Conservation (phyloP, 1,284 basidiomycete species). For the Ganoderma sinense region DNA sequence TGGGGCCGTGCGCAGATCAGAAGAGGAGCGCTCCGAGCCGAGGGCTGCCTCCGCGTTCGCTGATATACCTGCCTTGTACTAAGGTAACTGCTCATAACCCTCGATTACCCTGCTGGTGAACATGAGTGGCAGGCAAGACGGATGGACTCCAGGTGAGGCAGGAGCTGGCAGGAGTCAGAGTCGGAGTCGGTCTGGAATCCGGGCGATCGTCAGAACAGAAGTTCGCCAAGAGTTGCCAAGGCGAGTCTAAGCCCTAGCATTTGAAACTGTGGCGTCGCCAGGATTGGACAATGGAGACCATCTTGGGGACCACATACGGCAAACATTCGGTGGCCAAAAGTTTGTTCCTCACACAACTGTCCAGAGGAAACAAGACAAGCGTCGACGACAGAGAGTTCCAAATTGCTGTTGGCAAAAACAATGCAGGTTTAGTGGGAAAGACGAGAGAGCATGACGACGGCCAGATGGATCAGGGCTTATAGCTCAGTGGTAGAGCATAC, state of each 20-base stretch:
- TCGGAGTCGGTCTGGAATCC: no score
- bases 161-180: no score
- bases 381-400: no score
- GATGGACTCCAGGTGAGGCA: neutral
- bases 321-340: no score
- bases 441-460: neutral
- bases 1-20: neutral
- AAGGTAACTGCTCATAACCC: no score
- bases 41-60: no score
- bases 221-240: neutral
- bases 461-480: neutral
- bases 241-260: neutral
- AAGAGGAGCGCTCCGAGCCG: neutral
- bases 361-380: no score
- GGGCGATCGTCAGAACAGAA: neutral
- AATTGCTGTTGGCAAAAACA: no score
- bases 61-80: neutral
- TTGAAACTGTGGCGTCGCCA: neutral
- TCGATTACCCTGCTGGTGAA: neutral
- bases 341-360: neutral
- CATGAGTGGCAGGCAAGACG: neutral
- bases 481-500: conserved; percentile 19
- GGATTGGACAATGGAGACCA: no score
- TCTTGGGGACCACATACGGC: no score
- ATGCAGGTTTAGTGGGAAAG: no score